phyloP scores from a whole-genome alignment of 331 rosid species.

The Cydonia oblonga region DNA sequence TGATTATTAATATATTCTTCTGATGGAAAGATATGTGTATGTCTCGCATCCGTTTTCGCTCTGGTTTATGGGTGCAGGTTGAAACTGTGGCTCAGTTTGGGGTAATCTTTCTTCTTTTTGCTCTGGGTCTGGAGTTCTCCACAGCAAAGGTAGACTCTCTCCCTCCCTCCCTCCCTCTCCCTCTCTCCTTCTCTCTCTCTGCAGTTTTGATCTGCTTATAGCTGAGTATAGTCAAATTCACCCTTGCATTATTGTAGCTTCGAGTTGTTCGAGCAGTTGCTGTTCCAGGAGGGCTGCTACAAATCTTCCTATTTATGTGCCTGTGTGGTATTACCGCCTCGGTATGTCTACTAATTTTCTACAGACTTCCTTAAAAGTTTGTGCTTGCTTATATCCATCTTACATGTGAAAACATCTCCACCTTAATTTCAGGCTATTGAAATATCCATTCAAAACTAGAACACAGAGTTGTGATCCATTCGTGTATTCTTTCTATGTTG shows the following conservation, averaged over 20 bases:
- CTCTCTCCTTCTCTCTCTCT: not conserved
- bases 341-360: constrained; percentile 21
- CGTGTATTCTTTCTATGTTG: not conserved
- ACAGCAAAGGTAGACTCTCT: constrained; percentile 27
- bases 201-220: constrained; percentile 5
- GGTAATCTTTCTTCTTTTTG: constrained; percentile 69
- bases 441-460: not conserved
- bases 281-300: constrained; percentile 52
- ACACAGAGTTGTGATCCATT: not conserved
- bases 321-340: constrained; percentile 49
- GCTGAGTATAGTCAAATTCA: not conserved
- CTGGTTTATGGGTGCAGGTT: constrained; percentile 43
- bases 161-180: not conserved
- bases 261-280: constrained; percentile 98
- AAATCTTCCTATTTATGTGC: constrained; percentile 49
- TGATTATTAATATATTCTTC: not conserved
- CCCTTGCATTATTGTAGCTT: constrained; percentile 49
- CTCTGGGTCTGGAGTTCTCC: constrained; percentile 54
- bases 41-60: not conserved
- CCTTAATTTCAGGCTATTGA: not conserved
- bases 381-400: not conserved
- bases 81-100: constrained; percentile 99
- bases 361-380: not conserved
- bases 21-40: not conserved
- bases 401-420: not conserved